Conservation (phyloP, 805 yeast species). For the Schwanniomyces sp. region DNA sequence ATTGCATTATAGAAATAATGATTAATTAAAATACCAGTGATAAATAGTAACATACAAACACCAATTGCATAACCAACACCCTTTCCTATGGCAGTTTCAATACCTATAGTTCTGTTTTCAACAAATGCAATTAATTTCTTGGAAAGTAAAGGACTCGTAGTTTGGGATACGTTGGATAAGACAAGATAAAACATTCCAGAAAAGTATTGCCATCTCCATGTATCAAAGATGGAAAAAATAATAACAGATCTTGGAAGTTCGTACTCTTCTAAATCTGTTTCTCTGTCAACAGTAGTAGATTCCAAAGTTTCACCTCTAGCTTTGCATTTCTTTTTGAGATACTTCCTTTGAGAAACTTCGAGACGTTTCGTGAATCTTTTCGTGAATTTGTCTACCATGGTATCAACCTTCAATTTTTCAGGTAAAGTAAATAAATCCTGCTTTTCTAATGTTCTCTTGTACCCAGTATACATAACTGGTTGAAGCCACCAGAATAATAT, state of each 20-base stretch:
- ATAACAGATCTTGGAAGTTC: conserved; percentile 21
- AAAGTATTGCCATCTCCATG: conserved; percentile 30
- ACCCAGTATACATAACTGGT: conserved; percentile 65
- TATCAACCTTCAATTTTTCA: conserved; percentile 34
- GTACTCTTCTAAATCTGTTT: conserved; percentile 32
- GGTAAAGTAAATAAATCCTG: conserved; percentile 52
- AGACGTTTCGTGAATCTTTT: conserved; percentile 17
- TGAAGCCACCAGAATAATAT: conserved; percentile 66
- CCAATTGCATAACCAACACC: conserved; percentile 46
- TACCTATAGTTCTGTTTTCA: conserved; percentile 23
- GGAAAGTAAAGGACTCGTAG: conserved; percentile 35
- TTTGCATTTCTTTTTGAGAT: conserved; percentile 23
- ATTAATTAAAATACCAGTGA: conserved; percentile 43
- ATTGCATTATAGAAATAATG: conserved; percentile 63
- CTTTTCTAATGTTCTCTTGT: conserved; percentile 67
- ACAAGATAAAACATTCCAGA: conserved; percentile 30
- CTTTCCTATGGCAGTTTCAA: conserved; percentile 23
- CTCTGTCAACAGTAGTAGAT: conserved; percentile 17
- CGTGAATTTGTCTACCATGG: conserved; percentile 27
- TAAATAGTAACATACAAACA: conserved; percentile 26
- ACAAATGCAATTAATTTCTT: conserved; percentile 39
- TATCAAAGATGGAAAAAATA: conserved; percentile 22
- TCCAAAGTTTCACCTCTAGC: conserved; percentile 24
- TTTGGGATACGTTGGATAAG: conserved; percentile 22
- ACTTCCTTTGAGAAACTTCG: conserved; percentile 19